Percentiles rank a stretch among this genome's conserved stretches.
These are phyloP conservation scores for Amanita inopinata DNA, from an alignment of 768 basidiomycete species.

Conservation along the genomic window DNA sequence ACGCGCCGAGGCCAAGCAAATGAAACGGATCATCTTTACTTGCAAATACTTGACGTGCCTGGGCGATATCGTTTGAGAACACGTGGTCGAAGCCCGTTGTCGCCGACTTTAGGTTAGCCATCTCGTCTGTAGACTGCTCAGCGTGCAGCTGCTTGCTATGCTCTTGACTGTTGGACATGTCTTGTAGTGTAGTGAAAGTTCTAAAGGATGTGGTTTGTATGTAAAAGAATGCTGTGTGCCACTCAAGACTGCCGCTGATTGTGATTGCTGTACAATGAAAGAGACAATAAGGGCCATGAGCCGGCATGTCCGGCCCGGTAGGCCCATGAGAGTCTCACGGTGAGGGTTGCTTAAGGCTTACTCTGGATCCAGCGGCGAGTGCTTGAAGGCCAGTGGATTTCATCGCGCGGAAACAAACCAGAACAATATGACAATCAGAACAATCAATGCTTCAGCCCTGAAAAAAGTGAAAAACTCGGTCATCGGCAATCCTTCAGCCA, in stretches of 20 bases:
- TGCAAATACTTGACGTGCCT: slow-evolving; percentile 43
- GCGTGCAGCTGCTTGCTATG: neutral
- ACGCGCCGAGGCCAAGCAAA: slow-evolving; percentile 60
- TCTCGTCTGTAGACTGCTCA: neutral
- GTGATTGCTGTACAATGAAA: no score
- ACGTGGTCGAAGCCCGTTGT: slow-evolving; percentile 54
- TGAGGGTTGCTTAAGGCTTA: neutral
- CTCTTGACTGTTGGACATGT: no score
- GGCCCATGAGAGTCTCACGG: no score
- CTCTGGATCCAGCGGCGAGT: neutral
- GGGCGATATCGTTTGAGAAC: slow-evolving; percentile 56
- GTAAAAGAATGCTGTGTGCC: no score
- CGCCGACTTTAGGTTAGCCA: slow-evolving; percentile 23
- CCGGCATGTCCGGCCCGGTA: no score
- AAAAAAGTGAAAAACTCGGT: slow-evolving; percentile 68
- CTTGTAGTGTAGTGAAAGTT: no score
- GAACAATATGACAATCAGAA: slow-evolving; percentile 17
- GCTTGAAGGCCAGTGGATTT: neutral
- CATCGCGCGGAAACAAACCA: neutral
- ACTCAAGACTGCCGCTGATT: no score
- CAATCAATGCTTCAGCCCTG: slow-evolving; percentile 27
- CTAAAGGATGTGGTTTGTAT: no score
- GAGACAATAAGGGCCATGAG: neutral
- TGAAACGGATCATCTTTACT: slow-evolving; percentile 56
- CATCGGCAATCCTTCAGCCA: slow-evolving; percentile 73